Evolutionary conservation across 805 yeast genomes (phyloP), one percentile per base, ranked within the genome.

Genomic region (Candida koratica): DNA sequence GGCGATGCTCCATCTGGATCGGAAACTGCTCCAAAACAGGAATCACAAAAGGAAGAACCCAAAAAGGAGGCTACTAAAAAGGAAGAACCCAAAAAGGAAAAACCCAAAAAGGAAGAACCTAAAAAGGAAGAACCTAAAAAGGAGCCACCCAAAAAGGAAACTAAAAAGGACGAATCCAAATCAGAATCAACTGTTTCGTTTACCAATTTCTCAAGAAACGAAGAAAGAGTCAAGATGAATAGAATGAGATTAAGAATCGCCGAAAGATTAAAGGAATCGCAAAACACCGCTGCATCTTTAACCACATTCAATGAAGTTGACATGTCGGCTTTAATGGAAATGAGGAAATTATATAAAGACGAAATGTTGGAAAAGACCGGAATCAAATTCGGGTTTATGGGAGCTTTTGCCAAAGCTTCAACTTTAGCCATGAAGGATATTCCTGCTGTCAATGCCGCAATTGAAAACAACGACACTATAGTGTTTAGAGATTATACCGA

Each of bases 201-300:
- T 57, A 64, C 69, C 36, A 46, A 53, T 34, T 86, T 85, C 57
- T 74, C 93, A 41, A 84, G 98, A 72, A 65, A 69, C 44, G 97
- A 93, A 70, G 84, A 81, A 59, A 79, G 88, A 61, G 94, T 93
- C 47, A 90, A 90, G 75, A 90, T 90, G 97, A 93, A 89, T 81
- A 85, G 98, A 74, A 93, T 90, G 97, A 84, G 98, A 71, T 68
- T 86, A 69, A 86, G 98, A 76, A 93, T 93, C 50, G 96, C 98
- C 43, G 97, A 90, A 74, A 86, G 98, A 71, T 83, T 90, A 60
- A 90, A 90, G 86, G 97, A 93, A 74, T 85, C 97, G 23, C 98
- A 90, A 71, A 93, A 93, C 75, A 89, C 97, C 38, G 95, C 97
- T 48, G 98, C 98, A 25, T 86, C 97, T 31, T 78, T 90, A 59